Base-by-base conservation (phyloP, 1,284 basidiomycete species). In the Cronartium ribicola region DNA sequence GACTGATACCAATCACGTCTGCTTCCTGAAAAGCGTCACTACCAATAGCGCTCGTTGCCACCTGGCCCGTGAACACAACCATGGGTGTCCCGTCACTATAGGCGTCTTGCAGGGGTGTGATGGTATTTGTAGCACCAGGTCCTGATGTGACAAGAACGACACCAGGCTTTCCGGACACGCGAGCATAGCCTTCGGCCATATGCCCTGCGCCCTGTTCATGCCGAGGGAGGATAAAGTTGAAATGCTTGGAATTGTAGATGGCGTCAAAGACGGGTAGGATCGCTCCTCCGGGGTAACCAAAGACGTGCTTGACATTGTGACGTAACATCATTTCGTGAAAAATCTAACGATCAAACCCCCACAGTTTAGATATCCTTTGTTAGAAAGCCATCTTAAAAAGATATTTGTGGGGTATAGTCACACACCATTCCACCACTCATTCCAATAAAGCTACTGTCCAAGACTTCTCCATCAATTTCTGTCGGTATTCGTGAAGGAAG, bases 261-360 rank as follows among this genome's bases (percentile, higher is more conserved):
- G 96, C 95, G 82, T 98, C 95, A 82, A 98, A 98, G 55, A 98
- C 95, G 78, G 95, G 96, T 20, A 98, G 88, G 81, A 98, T 98
- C 65, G 95, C 95, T 76, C 94, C 78, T 64, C 95, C 95, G 17
- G 95, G 95, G 83, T 98, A 98, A 63, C 95, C 95, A 80, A 98
- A 98, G 67, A 98, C 87, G 81, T 98, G 91, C 83, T 95, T 96
- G 80, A 98, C 94, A 75, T 87, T 87, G 82, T 98, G 95, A 70
- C 95, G 86, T 75, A 94, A 89, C 92, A 98, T 97, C 95, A 98
- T 98, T 84, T 98, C 94, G 82, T 98, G 94, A 84, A 98, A 97
- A 81, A 98, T 97, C 82, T 97, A 87, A 46, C 10, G 14, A n/a
- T 36, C 8, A 65, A 44, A 13, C 17, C n/a, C 29, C 51, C 6